Percentiles rank a stretch among this genome's conserved stretches.
phyloP scores from a whole-genome alignment of 805 yeast species.

The Danielia oregonensis region DNA sequence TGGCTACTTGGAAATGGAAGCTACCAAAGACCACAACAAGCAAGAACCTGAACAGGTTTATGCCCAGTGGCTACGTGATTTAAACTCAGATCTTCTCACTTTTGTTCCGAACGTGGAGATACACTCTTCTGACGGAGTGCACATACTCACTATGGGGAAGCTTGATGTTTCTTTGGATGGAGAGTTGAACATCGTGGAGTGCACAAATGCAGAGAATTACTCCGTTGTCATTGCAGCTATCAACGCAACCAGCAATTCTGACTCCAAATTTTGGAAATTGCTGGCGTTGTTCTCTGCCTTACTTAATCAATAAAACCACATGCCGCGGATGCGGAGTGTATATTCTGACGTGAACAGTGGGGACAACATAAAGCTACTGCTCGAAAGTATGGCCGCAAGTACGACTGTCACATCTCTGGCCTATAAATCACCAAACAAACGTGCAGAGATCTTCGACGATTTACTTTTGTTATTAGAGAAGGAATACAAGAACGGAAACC shows the following conservation, averaged over 20 bases:
- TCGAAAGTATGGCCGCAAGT: conserved; percentile 4
- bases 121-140: too few relatives aligned
- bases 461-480: conserved; percentile 30
- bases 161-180: conserved; percentile 5
- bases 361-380: neutral
- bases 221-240: neutral
- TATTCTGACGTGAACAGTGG: neutral
- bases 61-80: conserved; percentile 15
- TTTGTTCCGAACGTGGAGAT: too few relatives aligned
- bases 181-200: conserved; percentile 6
- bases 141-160: neutral
- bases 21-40: conserved; percentile 1
- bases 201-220: conserved; percentile 1
- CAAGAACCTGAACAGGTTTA: conserved; percentile 13
- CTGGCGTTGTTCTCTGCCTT: conserved; percentile 7
- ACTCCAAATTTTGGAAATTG: conserved; percentile 8
- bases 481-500: conserved; percentile 37
- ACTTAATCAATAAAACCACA: neutral
- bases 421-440: too few relatives aligned
- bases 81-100: conserved; percentile 8
- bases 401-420: conserved; percentile 1
- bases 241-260: neutral
- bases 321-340: conserved; percentile 3
- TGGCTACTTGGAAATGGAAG: conserved; percentile 1
- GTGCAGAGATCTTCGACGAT: too few relatives aligned